Evolutionary conservation across 805 yeast species (phyloP).

Genomic region (Sungouiella thailandica): DNA sequence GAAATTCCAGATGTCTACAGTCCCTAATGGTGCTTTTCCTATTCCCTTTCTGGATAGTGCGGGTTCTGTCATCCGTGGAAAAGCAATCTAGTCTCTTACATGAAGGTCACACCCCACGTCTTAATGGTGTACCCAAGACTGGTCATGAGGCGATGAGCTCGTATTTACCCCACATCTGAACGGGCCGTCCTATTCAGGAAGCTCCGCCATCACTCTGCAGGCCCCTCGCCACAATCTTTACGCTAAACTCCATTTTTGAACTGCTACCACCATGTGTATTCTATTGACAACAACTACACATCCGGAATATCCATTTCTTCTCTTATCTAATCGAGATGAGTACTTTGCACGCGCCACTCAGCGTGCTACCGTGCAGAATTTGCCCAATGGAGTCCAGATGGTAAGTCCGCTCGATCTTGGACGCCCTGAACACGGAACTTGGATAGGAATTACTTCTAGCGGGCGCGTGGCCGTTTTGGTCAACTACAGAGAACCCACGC

Average conservation of each 20-base stretch:
- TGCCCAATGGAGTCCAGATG: slow-evolving; percentile 32
- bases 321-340: slow-evolving; percentile 87
- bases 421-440: slow-evolving; percentile 75
- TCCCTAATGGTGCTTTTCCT: too few species aligned
- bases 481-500: slow-evolving; percentile 56
- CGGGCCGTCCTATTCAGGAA: too few species aligned
- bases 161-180: neutral
- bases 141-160: neutral
- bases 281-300: slow-evolving; percentile 62
- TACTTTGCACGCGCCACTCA: slow-evolving; percentile 69
- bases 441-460: slow-evolving; percentile 69
- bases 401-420: slow-evolving; percentile 74
- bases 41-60: too few species aligned
- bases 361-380: slow-evolving; percentile 36
- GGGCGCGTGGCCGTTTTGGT: slow-evolving; percentile 71
- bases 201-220: too few species aligned
- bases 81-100: too few species aligned
- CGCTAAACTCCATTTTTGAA: too few species aligned
- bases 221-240: too few species aligned
- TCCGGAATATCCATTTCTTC: slow-evolving; percentile 67
- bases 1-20: too few species aligned
- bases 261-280: slow-evolving; percentile 61
- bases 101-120: too few species aligned
- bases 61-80: too few species aligned
- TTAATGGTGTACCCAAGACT: too few species aligned